These are phyloP conservation scores for Galeopsis tetrahit DNA, from an alignment of 257 asterid genomes.

Conservation along the genomic window DNA sequence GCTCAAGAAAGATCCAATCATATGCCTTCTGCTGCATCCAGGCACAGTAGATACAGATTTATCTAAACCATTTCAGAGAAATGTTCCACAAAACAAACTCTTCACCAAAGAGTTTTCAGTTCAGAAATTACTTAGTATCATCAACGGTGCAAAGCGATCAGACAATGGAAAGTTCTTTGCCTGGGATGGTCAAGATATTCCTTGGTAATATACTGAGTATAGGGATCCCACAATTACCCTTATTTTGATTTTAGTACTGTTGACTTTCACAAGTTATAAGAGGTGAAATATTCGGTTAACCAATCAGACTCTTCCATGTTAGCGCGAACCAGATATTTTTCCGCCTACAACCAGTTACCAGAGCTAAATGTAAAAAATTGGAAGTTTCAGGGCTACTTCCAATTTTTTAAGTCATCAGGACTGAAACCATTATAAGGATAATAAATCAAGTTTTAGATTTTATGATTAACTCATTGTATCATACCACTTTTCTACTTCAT, in stretches of 20 bases:
- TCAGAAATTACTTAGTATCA: constrained; percentile 69
- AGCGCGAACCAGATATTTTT: too few relatives aligned
- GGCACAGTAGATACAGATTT: constrained; percentile 98
- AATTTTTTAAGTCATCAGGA: too few relatives aligned
- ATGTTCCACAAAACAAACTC: constrained; percentile 79
- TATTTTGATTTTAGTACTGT: too few relatives aligned
- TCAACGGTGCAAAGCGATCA: constrained; percentile 52
- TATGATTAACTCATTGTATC: constrained; percentile 11
- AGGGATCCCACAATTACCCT: too few relatives aligned
- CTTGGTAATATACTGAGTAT: constrained; percentile 57
- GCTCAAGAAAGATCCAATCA: constrained; percentile 73
- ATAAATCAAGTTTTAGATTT: neutral
- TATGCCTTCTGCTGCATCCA: constrained; percentile 90
- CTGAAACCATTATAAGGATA: too few relatives aligned
- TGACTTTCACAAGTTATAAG: too few relatives aligned
- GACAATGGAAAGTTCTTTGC: constrained; percentile 94
- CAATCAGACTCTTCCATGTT: too few relatives aligned
- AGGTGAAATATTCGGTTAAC: too few relatives aligned
- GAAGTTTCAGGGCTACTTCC: too few relatives aligned
- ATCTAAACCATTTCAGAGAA: constrained; percentile 83
- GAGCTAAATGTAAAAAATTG: too few relatives aligned
- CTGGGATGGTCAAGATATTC: constrained; percentile 94
- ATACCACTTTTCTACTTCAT: neutral
- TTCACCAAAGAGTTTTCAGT: constrained; percentile 85
- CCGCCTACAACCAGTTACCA: too few relatives aligned